Conservation (phyloP, 441 rosid genomes). For the Pelargonium citronellum region DNA sequence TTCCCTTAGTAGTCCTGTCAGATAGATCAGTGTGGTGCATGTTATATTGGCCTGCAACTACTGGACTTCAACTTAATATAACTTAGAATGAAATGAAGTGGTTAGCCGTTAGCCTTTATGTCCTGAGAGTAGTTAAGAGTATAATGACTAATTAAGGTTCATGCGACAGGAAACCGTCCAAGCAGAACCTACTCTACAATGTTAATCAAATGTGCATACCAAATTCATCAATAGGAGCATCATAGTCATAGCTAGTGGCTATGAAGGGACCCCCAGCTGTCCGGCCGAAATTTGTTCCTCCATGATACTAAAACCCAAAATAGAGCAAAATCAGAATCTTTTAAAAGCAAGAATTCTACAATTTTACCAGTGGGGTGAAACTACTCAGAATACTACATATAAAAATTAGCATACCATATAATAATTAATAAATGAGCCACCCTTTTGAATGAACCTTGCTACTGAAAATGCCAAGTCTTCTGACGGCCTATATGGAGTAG, state of each 20-base stretch:
- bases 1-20: slow-evolving; percentile 70
- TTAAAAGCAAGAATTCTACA: not conserved
- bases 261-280: slow-evolving; percentile 94
- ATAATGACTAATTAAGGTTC: not conserved
- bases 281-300: slow-evolving; percentile 96
- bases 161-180: not conserved
- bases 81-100: slow-evolving; percentile 6
- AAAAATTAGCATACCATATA: slow-evolving; percentile 51
- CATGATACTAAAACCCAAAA: slow-evolving; percentile 57
- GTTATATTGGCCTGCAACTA: slow-evolving; percentile 2
- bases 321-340: not conserved
- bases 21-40: not conserved
- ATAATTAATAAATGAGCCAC: slow-evolving; percentile 23
- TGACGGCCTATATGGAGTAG: not conserved
- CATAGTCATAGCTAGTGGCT: slow-evolving; percentile 91
- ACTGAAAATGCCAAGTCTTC: slow-evolving; percentile 2
- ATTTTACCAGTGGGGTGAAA: not conserved
- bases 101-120: not conserved
- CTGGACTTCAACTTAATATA: not conserved
- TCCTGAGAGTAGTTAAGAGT: slow-evolving; percentile 1
- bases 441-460: not conserved
- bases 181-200: not conserved
- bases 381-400: no score
- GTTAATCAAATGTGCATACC: slow-evolving; percentile 39
- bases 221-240: slow-evolving; percentile 91